These are phyloP conservation scores for Albugo candida DNA, from an alignment of 352 stramenopile species.

Conservation along the genomic window DNA sequence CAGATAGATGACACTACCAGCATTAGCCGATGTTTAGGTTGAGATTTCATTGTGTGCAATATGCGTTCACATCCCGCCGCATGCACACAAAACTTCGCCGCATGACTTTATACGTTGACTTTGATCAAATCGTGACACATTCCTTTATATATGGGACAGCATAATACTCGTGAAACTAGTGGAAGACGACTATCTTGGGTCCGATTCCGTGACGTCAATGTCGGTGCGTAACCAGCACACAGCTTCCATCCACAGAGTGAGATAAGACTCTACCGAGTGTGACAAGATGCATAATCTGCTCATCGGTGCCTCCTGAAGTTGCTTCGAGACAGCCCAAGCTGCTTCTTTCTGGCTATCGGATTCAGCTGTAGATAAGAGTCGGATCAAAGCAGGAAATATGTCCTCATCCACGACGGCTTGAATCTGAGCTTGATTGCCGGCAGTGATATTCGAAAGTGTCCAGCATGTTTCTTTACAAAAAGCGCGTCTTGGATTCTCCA, in stretches of 20 bases:
- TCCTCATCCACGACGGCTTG: conserved; percentile 94
- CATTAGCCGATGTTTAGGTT: no score
- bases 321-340: conserved; percentile 37
- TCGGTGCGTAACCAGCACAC: conserved; percentile 70
- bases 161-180: no score
- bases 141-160: no score
- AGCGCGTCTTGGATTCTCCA: conserved; percentile 92
- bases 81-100: no score
- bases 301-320: conserved; percentile 83
- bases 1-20: no score
- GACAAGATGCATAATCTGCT: conserved; percentile 96
- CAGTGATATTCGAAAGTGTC: conserved; percentile 99
- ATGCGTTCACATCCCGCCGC: no score
- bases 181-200: no score
- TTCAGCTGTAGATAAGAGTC: conserved; percentile 90
- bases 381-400: conserved; percentile 94
- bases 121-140: no score
- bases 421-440: conserved; percentile 97
- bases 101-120: no score
- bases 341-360: conserved; percentile 95
- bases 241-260: no score
- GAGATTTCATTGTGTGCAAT: no score
- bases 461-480: conserved; percentile 99
- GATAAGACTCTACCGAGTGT: conserved; percentile 81
- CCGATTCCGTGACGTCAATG: no score